These are phyloP conservation scores for Leptodontidium sp. DNA, from an alignment of 2,329 filamentous ascomycete genomes.

Conservation along the genomic window DNA sequence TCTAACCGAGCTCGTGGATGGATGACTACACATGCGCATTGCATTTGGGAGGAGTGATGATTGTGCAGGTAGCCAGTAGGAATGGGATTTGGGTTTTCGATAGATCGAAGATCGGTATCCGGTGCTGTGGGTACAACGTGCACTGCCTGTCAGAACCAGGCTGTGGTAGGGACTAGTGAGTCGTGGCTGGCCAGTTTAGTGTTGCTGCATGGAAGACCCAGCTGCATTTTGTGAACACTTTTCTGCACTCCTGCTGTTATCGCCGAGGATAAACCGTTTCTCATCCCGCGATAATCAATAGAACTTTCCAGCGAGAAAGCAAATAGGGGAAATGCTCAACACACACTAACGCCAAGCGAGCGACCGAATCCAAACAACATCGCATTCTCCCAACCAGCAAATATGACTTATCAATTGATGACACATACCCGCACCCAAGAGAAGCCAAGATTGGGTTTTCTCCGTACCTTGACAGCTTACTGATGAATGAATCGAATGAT, in stretches of 20 bases:
- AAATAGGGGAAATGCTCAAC: not conserved
- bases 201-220: not conserved
- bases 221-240: not conserved
- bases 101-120: constrained; percentile 5
- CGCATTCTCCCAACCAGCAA: not conserved
- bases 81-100: not conserved
- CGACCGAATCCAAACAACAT: not conserved
- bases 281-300: no score
- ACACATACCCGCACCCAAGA: not conserved
- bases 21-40: constrained; percentile 8
- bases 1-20: not conserved
- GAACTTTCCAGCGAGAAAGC: not conserved
- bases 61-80: constrained; percentile 3
- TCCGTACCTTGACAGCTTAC: not conserved
- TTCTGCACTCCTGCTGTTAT: not conserved
- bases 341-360: not conserved
- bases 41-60: constrained; percentile 2
- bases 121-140: not conserved
- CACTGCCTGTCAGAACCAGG: not conserved
- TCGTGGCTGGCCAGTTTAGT: not conserved
- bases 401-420: not conserved
- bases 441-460: not conserved
- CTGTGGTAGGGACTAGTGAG: no score
- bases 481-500: no score
- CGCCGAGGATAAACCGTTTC: not conserved